phyloP scores from a whole-genome alignment of 2,329 filamentous ascomycete genomes.

The Atkinsonella hypoxylon region DNA sequence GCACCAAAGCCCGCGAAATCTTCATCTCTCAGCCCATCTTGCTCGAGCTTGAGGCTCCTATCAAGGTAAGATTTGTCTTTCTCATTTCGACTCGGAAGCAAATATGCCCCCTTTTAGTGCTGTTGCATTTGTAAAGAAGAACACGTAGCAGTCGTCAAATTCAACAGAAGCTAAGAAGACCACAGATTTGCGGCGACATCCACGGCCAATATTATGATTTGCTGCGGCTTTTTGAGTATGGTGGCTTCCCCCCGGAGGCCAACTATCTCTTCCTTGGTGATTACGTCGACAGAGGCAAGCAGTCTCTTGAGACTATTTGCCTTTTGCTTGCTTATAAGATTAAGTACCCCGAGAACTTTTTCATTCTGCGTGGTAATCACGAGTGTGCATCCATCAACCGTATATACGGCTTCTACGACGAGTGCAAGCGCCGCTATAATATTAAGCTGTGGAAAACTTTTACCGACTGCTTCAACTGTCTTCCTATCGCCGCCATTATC shows the following conservation, averaged over 20 bases:
- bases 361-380: slow-evolving; percentile 96
- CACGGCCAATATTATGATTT: slow-evolving; percentile 99
- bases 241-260: slow-evolving; percentile 93
- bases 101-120: too few species aligned
- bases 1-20: slow-evolving; percentile 97
- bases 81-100: not conserved
- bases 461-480: slow-evolving; percentile 98
- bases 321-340: slow-evolving; percentile 97
- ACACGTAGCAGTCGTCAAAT: too few species aligned
- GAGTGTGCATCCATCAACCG: slow-evolving; percentile 98
- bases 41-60: slow-evolving; percentile 93
- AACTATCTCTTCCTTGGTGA: slow-evolving; percentile 99
- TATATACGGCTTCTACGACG: slow-evolving; percentile 99
- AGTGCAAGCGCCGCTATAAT: slow-evolving; percentile 98
- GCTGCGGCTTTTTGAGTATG: slow-evolving; percentile 93
- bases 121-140: too few species aligned
- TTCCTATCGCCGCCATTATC: slow-evolving; percentile 96
- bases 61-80: slow-evolving; percentile 60
- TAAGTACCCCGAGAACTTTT: slow-evolving; percentile 99
- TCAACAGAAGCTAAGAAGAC: not conserved
- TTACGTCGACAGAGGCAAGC: slow-evolving; percentile 98
- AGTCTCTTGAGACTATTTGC: slow-evolving; percentile 97
- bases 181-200: slow-evolving; percentile 94
- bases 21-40: slow-evolving; percentile 99
- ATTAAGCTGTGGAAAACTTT: slow-evolving; percentile 99